Evolutionary conservation across 257 asterid genomes (phyloP).

Genomic region (Mitragyna speciosa): DNA sequence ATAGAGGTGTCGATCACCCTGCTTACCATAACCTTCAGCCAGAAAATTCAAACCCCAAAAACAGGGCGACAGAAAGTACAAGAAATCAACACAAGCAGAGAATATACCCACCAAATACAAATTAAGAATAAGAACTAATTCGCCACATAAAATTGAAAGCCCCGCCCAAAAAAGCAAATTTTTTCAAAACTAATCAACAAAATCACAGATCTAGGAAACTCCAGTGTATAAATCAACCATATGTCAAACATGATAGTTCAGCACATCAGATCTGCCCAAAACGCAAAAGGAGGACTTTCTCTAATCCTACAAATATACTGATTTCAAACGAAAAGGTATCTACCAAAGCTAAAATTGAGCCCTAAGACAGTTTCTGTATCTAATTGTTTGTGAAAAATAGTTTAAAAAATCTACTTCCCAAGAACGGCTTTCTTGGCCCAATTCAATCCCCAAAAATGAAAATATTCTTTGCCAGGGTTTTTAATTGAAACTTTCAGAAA

Average conservation of each 20-base stretch:
- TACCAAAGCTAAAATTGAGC: too few species aligned
- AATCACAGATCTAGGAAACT: conserved; percentile 34
- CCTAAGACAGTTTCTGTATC: neutral
- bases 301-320: neutral
- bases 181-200: conserved; percentile 15
- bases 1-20: conserved; percentile 81
- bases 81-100: conserved; percentile 31
- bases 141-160: neutral
- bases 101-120: conserved; percentile 17
- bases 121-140: neutral
- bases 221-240: conserved; percentile 10
- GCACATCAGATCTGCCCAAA: conserved; percentile 51
- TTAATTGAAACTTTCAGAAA: too few species aligned
- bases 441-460: neutral
- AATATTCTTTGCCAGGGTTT: neutral
- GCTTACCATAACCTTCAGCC: conserved; percentile 97
- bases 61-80: conserved; percentile 18
- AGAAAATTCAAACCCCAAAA: conserved; percentile 37
- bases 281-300: conserved; percentile 12
- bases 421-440: neutral
- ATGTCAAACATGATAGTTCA: conserved; percentile 8
- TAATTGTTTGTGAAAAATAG: neutral
- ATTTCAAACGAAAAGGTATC: neutral
- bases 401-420: neutral
- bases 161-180: neutral